Evolutionary conservation across 352 stramenopile species (phyloP).

Genomic region (Phytophthora megakarya): DNA sequence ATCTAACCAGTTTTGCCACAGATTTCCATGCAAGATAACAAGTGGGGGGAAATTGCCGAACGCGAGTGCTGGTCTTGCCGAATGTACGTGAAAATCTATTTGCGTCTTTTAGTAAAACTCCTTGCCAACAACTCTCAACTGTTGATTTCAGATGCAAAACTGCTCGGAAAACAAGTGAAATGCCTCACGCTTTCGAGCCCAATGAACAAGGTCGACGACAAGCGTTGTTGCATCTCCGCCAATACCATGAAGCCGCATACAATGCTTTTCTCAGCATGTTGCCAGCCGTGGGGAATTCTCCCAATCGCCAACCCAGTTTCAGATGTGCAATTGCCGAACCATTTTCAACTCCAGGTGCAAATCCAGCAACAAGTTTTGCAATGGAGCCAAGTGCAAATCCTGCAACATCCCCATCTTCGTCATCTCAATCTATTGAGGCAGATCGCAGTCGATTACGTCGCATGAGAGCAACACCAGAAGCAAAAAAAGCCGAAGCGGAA

Average conservation of each 20-base stretch:
- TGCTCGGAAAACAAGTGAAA: constrained; percentile 42
- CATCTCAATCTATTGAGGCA: constrained; percentile 51
- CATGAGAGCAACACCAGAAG: constrained; percentile 50
- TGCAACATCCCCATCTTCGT: neutral
- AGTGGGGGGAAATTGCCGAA: constrained; percentile 82
- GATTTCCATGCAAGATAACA: constrained; percentile 88
- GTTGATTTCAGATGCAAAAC: constrained; percentile 51
- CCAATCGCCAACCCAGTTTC: neutral
- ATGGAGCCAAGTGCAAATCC: neutral
- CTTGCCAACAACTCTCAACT: too few relatives aligned
- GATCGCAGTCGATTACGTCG: constrained; percentile 64
- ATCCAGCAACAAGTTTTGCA: neutral
- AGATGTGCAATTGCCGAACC: neutral
- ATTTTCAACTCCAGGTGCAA: neutral
- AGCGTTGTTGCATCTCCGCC: constrained; percentile 66
- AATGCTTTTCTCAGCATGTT: constrained; percentile 56
- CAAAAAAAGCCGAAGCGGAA: constrained; percentile 51
- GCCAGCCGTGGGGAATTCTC: constrained; percentile 31
- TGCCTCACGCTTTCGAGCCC: constrained; percentile 67
- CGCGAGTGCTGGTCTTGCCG: constrained; percentile 76
- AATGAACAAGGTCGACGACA: constrained; percentile 63
- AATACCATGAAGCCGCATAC: constrained; percentile 62
- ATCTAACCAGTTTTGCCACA: constrained; percentile 22
- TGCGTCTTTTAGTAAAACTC: neutral
- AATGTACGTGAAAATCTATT: constrained; percentile 35